Evolutionary conservation across 2,329 filamentous ascomycete species (phyloP), one percentile per base, ranked within the genome.

Genomic region (Botrytis aclada): DNA sequence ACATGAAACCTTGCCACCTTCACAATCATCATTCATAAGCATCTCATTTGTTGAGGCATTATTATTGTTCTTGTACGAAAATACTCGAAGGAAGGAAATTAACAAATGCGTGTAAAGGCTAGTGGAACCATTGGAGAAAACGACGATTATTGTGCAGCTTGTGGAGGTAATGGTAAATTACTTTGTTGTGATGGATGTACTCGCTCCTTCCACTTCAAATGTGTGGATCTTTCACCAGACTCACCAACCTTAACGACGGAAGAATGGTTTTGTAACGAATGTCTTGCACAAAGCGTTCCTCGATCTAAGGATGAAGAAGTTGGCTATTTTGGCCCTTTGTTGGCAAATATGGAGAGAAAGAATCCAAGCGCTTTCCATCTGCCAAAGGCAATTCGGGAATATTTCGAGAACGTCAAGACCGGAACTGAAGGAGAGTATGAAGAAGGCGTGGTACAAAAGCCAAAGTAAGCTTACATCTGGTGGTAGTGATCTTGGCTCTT

Each of bases 131-230:
- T 88, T 86, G 85, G 88, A 77, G 92, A 97, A 75, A 97, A 97
- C 82, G 93, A 96, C 81, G 95, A 98, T 82, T 92, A 92, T 80
- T 99, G 95, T 84, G 91, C 91, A 75, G 90, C 94, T 63, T 99
- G 96, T 83, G 89, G 91, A 79, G 92, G 92, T 76, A 92, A 89
- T 77, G 95, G 95, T 73, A 90, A 94, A 77, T 88, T 99, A 75
- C 87, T 98, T 76, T 98, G 95, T 83, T 99, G 96, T 82, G 96
- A 98, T 84, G 93, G 92, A 75, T 99, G 96, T 83, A 89, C 91
- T 74, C 90, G 93, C 77, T 93, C 95, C 9, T 98, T 97, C 83
- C 96, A 98, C 83, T 94, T 96, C 81, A 87, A 89, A 74, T 98
- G 96, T 81, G 89, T 96, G 77, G 92, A 97, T 82, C 94, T 95